Base-by-base conservation (phyloP, 148 eudicot species). In the Heliamphora exappendiculata region DNA sequence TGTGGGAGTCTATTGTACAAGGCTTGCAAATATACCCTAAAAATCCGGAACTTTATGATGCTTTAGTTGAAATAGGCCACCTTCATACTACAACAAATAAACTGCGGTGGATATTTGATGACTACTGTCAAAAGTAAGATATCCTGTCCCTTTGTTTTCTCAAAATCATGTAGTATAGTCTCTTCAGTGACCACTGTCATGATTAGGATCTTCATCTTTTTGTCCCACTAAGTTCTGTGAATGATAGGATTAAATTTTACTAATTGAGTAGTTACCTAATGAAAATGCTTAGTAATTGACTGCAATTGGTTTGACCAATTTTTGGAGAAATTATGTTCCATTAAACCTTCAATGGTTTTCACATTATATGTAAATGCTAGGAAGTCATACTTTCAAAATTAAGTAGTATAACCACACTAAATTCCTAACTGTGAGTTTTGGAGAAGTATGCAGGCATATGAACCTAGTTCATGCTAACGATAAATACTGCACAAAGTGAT, bases 21-120 rank as follows among this genome's bases (percentile, higher is more conserved):
- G 98, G 98, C 55, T 76, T 95, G 89, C 89, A 88, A 76, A 80
- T 88, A 20, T 92, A 92, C 81, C 96, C 98, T 68, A 84, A 63
- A 72, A 91, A 84, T 76, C 89, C 90, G 0, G 82, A 86, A 72
- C 87, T 95, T 57, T 88, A 87, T 66, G 55, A 50, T 70, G 85
- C 90, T 76, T 82, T 94, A 67, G 79, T 94, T 70, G 88, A 88
- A 84, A 82, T 88, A 60, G 73, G 92, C 78, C 83, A 83, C 80
- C 83, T 86, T 31, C 82, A 92, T 83, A 80, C 86, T 65, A 79
- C 92, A 47, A 90, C 96, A 49, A 88, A 85, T 82, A 92, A 92
- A 80, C 83, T 95, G 74, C 90, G 97, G 29, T 85, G 81, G 82
- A 87, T 90, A 68, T 80, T 95, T 55, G 98, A 95, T 75, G 84